phyloP scores from a whole-genome alignment of 306 rosid genomes.

The Luffa acutangula region DNA sequence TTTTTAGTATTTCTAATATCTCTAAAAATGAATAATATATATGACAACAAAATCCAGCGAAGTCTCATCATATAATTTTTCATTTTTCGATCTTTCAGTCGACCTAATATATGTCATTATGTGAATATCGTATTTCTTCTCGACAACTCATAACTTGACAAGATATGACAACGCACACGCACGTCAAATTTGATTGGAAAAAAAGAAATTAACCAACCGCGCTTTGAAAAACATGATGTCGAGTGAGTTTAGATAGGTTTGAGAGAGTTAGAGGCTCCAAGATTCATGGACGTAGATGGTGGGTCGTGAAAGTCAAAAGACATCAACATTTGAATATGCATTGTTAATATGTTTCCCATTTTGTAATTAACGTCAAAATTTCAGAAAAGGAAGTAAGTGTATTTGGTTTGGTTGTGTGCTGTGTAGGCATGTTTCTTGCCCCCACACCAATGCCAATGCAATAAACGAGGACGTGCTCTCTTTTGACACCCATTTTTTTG shows the following conservation, averaged over 20 bases:
- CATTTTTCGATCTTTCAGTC: too few relatives aligned
- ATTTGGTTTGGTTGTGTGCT: neutral
- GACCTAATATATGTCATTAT: too few relatives aligned
- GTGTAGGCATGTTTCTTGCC: neutral
- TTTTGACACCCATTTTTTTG: neutral
- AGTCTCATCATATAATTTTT: too few relatives aligned
- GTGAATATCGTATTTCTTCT: too few relatives aligned
- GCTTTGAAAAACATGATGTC: neutral
- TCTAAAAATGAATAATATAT: too few relatives aligned
- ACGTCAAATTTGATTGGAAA: neutral
- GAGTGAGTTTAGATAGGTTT: neutral
- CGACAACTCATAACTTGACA: too few relatives aligned
- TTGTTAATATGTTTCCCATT: neutral
- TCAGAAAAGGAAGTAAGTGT: neutral
- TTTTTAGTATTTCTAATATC: too few relatives aligned
- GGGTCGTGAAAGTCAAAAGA: neutral
- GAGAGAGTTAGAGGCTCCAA: neutral
- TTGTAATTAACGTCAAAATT: neutral
- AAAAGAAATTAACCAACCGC: too few relatives aligned
- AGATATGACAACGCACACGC: neutral
- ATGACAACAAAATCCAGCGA: too few relatives aligned
- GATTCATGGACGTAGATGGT: neutral
- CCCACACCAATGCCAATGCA: neutral
- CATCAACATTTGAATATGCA: neutral
- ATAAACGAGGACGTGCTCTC: too few relatives aligned